phyloP scores from a whole-genome alignment of 2,329 filamentous ascomycete genomes.

The Xylariales sp. region DNA sequence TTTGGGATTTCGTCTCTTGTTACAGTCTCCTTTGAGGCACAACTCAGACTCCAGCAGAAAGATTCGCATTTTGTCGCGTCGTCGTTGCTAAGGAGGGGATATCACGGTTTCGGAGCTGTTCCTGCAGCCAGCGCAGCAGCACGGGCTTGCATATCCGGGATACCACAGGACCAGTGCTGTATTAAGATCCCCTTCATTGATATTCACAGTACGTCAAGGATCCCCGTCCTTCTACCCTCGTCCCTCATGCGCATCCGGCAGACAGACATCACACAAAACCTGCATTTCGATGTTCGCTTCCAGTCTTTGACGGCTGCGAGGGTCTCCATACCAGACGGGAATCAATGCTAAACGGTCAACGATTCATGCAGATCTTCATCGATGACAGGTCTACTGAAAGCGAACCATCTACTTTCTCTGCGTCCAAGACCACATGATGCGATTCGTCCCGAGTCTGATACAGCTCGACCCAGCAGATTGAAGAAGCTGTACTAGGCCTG shows the following conservation, averaged over 20 bases:
- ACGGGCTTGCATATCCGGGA: too few species aligned
- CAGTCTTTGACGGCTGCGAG: background rate
- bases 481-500: conserved; percentile 17
- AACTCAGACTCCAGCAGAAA: too few species aligned
- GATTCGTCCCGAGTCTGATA: conserved; percentile 33
- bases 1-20: too few species aligned
- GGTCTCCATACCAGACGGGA: conserved; percentile 8
- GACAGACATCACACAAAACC: too few species aligned
- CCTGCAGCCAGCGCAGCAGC: too few species aligned
- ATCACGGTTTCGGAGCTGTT: too few species aligned
- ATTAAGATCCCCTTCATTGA: too few species aligned
- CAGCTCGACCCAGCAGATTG: conserved; percentile 31
- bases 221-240: conserved; percentile 1
- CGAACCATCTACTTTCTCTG: background rate
- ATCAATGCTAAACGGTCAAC: conserved; percentile 21
- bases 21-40: too few species aligned
- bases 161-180: too few species aligned
- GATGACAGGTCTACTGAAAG: conserved; percentile 7
- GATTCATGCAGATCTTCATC: conserved; percentile 23
- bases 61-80: too few species aligned
- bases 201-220: conserved; percentile 5
- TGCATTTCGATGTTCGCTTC: background rate
- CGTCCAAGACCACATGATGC: conserved; percentile 32
- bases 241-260: background rate
- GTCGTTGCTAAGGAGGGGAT: too few species aligned